phyloP scores from a whole-genome alignment of 768 basidiomycete genomes.

The Symmetrospora coprosmae region DNA sequence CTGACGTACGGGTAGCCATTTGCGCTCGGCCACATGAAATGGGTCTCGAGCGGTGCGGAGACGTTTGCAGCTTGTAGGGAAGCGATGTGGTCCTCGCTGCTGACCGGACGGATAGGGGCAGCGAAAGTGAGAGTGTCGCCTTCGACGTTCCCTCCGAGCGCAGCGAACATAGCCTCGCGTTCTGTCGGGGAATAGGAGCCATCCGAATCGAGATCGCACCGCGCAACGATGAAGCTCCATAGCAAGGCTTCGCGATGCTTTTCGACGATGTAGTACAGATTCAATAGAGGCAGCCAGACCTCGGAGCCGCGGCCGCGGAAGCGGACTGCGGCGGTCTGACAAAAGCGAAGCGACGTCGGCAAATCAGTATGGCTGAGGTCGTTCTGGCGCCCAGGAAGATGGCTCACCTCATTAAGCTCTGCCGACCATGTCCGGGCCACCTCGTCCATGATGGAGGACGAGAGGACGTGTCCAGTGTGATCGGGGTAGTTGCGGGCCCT shows the following conservation, averaged over 20 bases:
- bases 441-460: conserved; percentile 38
- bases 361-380: no score
- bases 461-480: conserved; percentile 40
- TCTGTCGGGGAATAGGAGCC: not conserved
- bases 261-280: not conserved
- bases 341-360: no score
- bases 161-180: not conserved
- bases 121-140: no score
- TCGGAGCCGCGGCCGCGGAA: not conserved
- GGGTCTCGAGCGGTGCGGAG: conserved; percentile 3
- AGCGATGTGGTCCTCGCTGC: no score
- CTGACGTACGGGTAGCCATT: conserved; percentile 38
- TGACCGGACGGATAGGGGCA: no score
- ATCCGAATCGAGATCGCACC: not conserved
- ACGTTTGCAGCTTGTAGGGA: conserved; percentile 25
- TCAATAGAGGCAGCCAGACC: not conserved
- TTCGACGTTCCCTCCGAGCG: not conserved
- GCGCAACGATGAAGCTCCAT: not conserved
- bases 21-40: conserved; percentile 25
- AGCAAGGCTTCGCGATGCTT: not conserved
- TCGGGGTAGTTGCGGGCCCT: conserved; percentile 40
- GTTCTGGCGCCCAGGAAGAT: no score
- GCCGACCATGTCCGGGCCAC: conserved; percentile 35
- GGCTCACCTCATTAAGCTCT: conserved; percentile 36
- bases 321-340: not conserved